Evolutionary conservation across 305 asterid species (phyloP), one percentile per base, ranked within the genome.

Genomic region (Petunia hybrid): DNA sequence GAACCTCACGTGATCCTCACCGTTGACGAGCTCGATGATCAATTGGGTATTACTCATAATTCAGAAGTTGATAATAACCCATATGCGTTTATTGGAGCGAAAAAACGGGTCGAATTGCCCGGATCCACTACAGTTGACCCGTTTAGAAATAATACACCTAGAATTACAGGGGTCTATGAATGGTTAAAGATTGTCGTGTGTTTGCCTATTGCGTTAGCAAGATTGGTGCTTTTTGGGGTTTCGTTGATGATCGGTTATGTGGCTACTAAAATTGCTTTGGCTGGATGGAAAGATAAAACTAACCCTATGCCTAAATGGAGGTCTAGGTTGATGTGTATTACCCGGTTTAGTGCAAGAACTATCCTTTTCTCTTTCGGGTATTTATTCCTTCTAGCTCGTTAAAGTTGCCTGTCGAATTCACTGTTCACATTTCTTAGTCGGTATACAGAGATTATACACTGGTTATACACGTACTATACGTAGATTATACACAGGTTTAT

Each of bases 351-450:
- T 63, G 80, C 97, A 45, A 92, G 99, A 36, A 89, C 88, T 48
- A 95, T 97, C 85, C 94, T 97, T 65, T 97, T 97, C 88, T 85
- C 93, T 8, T 97, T 97, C 61, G 99, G 99, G 99, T 97, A 90
- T 40, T 83, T 45, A 70, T 70, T 46, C 60, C 31, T 22, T 22
- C 31, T 22, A 22, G 31, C 31, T 22, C 31, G 31, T 22, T 22
- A 22, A 22, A 22, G 31, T 22, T 22, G 31, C 31, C 31, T 22
- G 31, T 22, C 31, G 31, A 22, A 22, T 22, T 22, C 31, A 22
- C 31, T 22, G 31, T 22, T 22, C 31, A 22, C 31, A 22, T 22
- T 22, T 22, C 31, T 22, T 22, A 22, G 31, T 22, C 31, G 31
- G 31, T 22, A 22, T 22, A 22, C 31, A 22, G 31, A 22, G 31